Evolutionary conservation across 345 rosid species (phyloP), one percentile per base, ranked within the genome.

Genomic region (Barbarea vulgaris): DNA sequence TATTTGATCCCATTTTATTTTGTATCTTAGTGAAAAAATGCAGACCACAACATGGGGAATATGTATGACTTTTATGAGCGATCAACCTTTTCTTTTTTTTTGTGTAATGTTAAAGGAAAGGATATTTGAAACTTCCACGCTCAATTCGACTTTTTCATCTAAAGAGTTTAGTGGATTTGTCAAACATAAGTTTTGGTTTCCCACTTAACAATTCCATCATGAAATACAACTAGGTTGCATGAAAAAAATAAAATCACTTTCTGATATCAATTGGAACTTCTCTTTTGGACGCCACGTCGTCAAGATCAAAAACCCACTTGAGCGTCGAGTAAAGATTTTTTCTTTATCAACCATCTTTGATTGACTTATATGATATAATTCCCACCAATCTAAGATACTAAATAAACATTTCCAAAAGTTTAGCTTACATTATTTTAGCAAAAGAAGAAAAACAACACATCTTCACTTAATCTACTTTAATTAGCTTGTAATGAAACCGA

Each of bases 241-340:
- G 78, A 28, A 4, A 24, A 74, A 27, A 27, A 27, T 2, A 4
- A 57, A 66, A 72, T 74, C 58, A 17, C 69, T 68, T 61, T 61
- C 24, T 61, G 54, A 57, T n/a, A 76, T 74, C 75, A 76, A 24
- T 9, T n/a, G 14, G 50, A 62, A 53, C 65, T 69, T 76, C 19
- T 62, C 70, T 69, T 76, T 69, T 42, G 75, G 42, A 44, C 33
- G 17, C n/a, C 65, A 69, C 64, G 27, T 53, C 15, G 27, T 39
- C 21, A 42, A 69, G 5, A 76, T 76, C 33, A 69, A 69, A 69
- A 69, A 76, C 75, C 75, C 75, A 76, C 79, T 61, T 61, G 31
- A 39, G 47, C 56, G 9, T 21, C 50, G 18, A 60, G 36, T 25
- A 56, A 46, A 66, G 7, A 0, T 30, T 28, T 50, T 36, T 61